phyloP scores from a whole-genome alignment of 1,284 basidiomycete species.

The Cutaneotrichosporon sp. region DNA sequence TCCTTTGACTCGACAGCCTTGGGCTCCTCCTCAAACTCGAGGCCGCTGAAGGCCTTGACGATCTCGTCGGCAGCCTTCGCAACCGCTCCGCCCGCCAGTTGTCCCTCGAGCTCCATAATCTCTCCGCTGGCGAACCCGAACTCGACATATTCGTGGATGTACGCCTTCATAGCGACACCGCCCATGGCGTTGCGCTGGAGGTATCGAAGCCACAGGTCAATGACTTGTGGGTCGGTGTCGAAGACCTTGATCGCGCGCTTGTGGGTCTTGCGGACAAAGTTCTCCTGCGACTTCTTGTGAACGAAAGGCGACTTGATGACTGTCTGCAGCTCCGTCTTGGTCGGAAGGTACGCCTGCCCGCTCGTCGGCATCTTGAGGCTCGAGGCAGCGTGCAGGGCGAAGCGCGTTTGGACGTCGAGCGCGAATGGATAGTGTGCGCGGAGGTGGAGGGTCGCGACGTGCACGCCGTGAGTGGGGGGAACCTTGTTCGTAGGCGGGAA shows the following conservation, averaged over 20 bases:
- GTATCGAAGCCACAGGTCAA: constrained; percentile 79
- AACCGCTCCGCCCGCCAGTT: constrained; percentile 16
- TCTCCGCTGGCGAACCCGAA: constrained; percentile 59
- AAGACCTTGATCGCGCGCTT: constrained; percentile 83
- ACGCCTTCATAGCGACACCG: constrained; percentile 80
- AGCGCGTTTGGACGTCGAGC: constrained; percentile 77
- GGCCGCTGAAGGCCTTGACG: constrained; percentile 23
- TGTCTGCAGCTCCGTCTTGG: constrained; percentile 75
- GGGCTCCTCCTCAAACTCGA: constrained; percentile 10
- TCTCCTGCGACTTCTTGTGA: constrained; percentile 94
- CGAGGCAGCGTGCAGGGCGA: constrained; percentile 75
- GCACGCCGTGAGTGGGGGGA: constrained; percentile 59
- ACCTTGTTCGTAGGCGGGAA: constrained; percentile 16
- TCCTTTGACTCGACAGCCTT: neutral
- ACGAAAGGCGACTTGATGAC: constrained; percentile 82
- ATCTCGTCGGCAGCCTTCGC: constrained; percentile 25
- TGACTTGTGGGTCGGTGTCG: constrained; percentile 74
- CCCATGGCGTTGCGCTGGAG: constrained; percentile 70
- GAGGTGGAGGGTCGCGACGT: constrained; percentile 78
- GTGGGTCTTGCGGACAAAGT: constrained; percentile 82
- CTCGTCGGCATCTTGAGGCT: constrained; percentile 78
- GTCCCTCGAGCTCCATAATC: constrained; percentile 39
- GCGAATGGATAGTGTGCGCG: constrained; percentile 64
- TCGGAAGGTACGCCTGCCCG: constrained; percentile 65
- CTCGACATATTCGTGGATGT: constrained; percentile 68